Base-by-base conservation (phyloP, 306 rosid species). In the Medicago arabica region DNA sequence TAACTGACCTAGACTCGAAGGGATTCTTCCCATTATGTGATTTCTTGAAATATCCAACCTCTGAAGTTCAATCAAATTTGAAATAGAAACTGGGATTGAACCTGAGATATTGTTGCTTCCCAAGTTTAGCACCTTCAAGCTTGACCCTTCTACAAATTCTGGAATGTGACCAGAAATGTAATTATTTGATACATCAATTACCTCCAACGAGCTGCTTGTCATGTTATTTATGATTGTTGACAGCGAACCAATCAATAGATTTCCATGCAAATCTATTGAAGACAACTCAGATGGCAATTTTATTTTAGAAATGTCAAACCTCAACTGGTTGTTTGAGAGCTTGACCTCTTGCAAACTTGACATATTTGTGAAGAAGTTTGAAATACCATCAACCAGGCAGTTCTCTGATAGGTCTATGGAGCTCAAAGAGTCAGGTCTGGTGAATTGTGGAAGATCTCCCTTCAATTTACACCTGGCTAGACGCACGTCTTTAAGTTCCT, bases 341-440 rank as follows among this genome's bases (percentile, higher is more conserved):
- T 89, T 86, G 72, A 95, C 34, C 53, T 69, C 87, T 78, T 90
- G 97, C 88, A 95, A 81, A 78, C 83, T 80, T 53, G 97, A 81
- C 96, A 90, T 78, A 21, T 87, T 90, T 67, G 83, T 74, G 80
- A 90, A 84, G 89, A 95, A 88, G 72, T 50, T 81, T 54, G 92
- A 70, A 80, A 86, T 71, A 31, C 92, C 92, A 72, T 12, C 87
- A 54, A 81, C 83, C 46, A 95, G 84, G 28, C 55, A 86, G 62
- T 95, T 95, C 21, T 88, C 90, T 46, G 99, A 95, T 21, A 95
- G 84, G 85, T 95, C 99, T 18, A 95, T 84, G 82, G 97, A 90
- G 84, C 49, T 87, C 81, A 95, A 76, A 58, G 97, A 85, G 36
- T 72, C 87, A 7, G 96, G 89, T 71, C 66, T 83, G 60, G 77